Percentiles rank a stretch among this genome's conserved stretches.
phyloP scores from a whole-genome alignment of 106 monocot species.

The Dendrobium officinale region DNA sequence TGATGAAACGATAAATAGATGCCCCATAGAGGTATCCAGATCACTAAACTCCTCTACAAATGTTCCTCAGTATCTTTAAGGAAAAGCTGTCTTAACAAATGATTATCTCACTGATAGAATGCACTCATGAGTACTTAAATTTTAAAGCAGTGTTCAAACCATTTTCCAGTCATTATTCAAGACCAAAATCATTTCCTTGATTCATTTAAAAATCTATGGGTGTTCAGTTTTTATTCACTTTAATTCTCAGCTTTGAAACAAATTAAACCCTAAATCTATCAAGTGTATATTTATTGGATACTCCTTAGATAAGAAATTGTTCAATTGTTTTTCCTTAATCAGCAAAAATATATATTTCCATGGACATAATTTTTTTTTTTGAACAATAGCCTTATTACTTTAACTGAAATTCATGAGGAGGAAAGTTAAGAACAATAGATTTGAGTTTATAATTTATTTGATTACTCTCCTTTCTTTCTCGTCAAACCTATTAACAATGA shows the following conservation, averaged over 20 bases:
- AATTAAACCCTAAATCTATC: not conserved
- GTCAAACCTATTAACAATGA: not conserved
- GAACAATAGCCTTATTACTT: not conserved
- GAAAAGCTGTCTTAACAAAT: not conserved
- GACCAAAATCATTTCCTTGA: too few species aligned
- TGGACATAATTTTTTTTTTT: conserved; percentile 2
- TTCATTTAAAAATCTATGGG: too few species aligned
- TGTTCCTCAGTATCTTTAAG: not conserved
- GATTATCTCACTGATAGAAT: not conserved
- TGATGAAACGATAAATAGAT: not conserved
- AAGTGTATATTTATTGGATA: not conserved
- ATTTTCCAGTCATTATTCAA: not conserved
- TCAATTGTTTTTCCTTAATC: not conserved
- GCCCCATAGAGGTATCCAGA: not conserved
- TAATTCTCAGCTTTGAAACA: not conserved
- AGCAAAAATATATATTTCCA: conserved; percentile 1
- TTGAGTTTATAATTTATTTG: not conserved
- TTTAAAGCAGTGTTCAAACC: conserved; percentile 3
- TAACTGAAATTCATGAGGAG: not conserved
- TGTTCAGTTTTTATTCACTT: too few species aligned
- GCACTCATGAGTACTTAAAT: not conserved
- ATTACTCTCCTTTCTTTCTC: too few species aligned
- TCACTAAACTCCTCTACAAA: not conserved
- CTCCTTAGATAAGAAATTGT: not conserved
- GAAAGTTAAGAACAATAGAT: not conserved